Percentiles rank a stretch among this genome's conserved stretches.
phyloP scores from a whole-genome alignment of 208 protist species.

The Wallacemonas sp. region DNA sequence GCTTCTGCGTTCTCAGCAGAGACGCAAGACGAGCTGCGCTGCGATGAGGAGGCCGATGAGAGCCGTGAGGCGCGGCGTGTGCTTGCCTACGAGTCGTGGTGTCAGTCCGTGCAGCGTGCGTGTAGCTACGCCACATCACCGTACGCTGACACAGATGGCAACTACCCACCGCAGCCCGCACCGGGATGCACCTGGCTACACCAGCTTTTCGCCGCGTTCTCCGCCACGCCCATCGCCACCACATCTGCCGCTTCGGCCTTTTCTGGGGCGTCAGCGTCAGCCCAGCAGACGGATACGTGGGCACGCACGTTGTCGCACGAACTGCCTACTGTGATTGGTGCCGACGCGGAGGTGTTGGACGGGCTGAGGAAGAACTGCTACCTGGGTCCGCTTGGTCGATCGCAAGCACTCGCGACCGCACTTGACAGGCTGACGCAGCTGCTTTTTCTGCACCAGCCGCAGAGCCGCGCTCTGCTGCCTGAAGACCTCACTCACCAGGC shows the following conservation, averaged over 20 bases:
- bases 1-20: neutral
- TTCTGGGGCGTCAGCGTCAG: neutral
- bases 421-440: slow-evolving; percentile 19
- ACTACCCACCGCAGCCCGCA: slow-evolving; percentile 29
- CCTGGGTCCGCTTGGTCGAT: slow-evolving; percentile 26
- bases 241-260: no score
- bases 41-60: slow-evolving; percentile 8
- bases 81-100: slow-evolving; percentile 38
- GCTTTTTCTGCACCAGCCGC: neutral
- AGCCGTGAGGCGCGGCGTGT: neutral
- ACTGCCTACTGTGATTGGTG: neutral
- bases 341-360: neutral
- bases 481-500: neutral
- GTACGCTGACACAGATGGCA: slow-evolving; percentile 62
- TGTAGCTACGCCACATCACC: slow-evolving; percentile 63
- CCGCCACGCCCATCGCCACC: slow-evolving; percentile 15
- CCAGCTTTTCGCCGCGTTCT: slow-evolving; percentile 37
- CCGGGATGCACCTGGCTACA: slow-evolving; percentile 49
- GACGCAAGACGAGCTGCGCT: neutral
- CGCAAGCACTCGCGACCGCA: slow-evolving; percentile 16
- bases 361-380: slow-evolving; percentile 12
- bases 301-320: slow-evolving; percentile 1
- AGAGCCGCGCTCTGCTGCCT: neutral
- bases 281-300: slow-evolving; percentile 11
- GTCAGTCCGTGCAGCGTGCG: slow-evolving; percentile 40